These are phyloP conservation scores for Mucor racemosus DNA, from an alignment of 371 early-diverging fungal species.

Conservation along the genomic window DNA sequence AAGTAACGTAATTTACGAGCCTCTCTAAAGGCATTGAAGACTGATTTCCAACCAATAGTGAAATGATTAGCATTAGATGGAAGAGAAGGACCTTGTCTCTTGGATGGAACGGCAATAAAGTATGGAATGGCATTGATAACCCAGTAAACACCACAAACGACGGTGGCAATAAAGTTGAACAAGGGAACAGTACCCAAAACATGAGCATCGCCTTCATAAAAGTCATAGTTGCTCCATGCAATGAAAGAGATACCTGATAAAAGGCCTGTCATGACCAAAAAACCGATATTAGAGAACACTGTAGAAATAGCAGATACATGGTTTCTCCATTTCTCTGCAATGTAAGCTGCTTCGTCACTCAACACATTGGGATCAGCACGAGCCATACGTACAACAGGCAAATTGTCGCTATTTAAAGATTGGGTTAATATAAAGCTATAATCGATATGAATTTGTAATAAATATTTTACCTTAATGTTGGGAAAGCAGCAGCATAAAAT, in stretches of 20 bases:
- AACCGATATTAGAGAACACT: conserved; percentile 52
- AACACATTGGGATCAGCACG: conserved; percentile 36
- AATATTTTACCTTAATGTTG: conserved; percentile 40
- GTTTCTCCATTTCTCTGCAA: conserved; percentile 51
- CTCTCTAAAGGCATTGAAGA: conserved; percentile 41
- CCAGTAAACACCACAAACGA: conserved; percentile 53
- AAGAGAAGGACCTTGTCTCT: conserved; percentile 46
- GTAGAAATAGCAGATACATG: conserved; percentile 59
- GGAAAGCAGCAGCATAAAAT: conserved; percentile 57
- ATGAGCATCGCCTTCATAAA: conserved; percentile 25
- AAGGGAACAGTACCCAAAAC: conserved; percentile 49
- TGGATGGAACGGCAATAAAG: conserved; percentile 43
- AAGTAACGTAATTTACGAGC: conserved; percentile 53
- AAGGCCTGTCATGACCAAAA: conserved; percentile 46
- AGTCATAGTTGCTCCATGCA: conserved; percentile 37
- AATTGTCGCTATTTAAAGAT: conserved; percentile 38
- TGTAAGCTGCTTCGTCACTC: conserved; percentile 25
- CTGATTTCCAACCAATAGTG: conserved; percentile 55
- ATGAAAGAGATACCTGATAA: conserved; percentile 48
- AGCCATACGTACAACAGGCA: conserved; percentile 51
- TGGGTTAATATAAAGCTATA: background rate
- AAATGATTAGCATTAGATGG: conserved; percentile 38
- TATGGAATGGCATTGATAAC: conserved; percentile 52
- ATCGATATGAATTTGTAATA: background rate
- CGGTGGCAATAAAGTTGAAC: conserved; percentile 50